Evolutionary conservation across 1,139 yeast genomes (phyloP).

Genomic region (Suhomyces maxii): DNA sequence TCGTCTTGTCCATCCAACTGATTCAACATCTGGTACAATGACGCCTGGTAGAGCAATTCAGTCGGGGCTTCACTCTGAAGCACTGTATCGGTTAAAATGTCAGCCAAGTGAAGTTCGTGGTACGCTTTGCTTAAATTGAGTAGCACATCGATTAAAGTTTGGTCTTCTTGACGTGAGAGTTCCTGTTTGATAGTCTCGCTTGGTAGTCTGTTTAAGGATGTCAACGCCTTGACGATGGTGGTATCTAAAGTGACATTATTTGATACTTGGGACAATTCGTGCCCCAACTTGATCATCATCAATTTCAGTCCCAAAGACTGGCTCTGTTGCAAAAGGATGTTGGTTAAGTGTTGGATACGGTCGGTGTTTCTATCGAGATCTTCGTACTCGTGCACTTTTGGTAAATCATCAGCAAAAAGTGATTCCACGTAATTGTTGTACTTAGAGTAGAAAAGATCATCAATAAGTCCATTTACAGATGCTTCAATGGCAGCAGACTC

Average conservation of each 20-base stretch:
- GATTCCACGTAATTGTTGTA: slow-evolving; percentile 31
- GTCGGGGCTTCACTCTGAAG: background rate
- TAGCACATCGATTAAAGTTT: slow-evolving; percentile 22
- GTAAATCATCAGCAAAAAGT: slow-evolving; percentile 28
- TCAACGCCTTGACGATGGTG: background rate
- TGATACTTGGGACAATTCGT: slow-evolving; percentile 26
- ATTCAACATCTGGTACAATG: slow-evolving; percentile 12
- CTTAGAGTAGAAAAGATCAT: slow-evolving; percentile 22
- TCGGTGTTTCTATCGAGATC: slow-evolving; percentile 33
- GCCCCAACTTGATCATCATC: slow-evolving; percentile 22
- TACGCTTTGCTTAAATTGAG: slow-evolving; percentile 18
- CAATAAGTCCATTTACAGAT: slow-evolving; percentile 2
- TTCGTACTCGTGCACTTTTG: slow-evolving; percentile 38
- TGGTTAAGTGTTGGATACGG: slow-evolving; percentile 26
- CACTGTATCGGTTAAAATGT: slow-evolving; percentile 15
- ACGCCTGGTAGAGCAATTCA: slow-evolving; percentile 23
- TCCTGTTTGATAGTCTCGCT: background rate
- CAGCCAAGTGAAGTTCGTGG: slow-evolving; percentile 12
- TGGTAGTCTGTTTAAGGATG: slow-evolving; percentile 1
- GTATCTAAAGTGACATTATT: slow-evolving; percentile 11
- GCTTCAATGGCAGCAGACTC: background rate
- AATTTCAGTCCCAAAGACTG: slow-evolving; percentile 15
- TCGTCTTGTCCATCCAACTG: slow-evolving; percentile 8
- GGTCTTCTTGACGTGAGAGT: slow-evolving; percentile 21
- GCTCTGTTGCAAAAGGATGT: slow-evolving; percentile 11